Conservation (phyloP, 257 asterid species). For the Primulina eburnea region DNA sequence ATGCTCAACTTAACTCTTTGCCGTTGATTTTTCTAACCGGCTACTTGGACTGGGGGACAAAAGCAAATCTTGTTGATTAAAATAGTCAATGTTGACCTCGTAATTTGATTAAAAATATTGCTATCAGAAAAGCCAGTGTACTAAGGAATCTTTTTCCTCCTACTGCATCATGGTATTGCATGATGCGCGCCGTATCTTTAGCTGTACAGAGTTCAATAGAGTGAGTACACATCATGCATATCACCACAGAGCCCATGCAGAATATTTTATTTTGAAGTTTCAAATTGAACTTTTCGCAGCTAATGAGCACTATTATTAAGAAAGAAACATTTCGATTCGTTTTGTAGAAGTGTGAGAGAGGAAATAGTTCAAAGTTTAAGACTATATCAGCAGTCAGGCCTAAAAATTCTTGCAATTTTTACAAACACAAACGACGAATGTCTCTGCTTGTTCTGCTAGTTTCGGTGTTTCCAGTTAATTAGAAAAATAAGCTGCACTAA, state of each 20-base stretch:
- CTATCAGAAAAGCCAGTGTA: background rate
- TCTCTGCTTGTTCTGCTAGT: background rate
- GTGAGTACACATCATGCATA: background rate
- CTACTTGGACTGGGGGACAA: background rate
- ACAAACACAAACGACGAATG: background rate
- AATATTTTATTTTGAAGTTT: background rate
- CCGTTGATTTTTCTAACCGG: background rate
- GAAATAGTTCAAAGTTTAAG: background rate
- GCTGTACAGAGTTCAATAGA: background rate
- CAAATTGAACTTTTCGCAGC: background rate
- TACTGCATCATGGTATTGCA: background rate
- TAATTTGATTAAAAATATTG: too few relatives aligned
- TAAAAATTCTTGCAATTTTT: too few relatives aligned
- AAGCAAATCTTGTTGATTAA: background rate
- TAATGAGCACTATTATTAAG: background rate
- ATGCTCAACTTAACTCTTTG: too few relatives aligned
- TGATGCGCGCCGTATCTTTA: background rate
- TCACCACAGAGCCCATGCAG: background rate
- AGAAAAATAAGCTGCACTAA: background rate
- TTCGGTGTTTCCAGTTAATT: background rate
- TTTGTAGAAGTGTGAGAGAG: too few relatives aligned
- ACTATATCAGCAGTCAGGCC: background rate
- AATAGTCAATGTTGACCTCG: background rate
- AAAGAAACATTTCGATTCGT: background rate
- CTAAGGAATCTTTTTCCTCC: constrained; percentile 4